Evolutionary conservation across 768 basidiomycete genomes (phyloP).

Genomic region (Lyophyllum semitale): DNA sequence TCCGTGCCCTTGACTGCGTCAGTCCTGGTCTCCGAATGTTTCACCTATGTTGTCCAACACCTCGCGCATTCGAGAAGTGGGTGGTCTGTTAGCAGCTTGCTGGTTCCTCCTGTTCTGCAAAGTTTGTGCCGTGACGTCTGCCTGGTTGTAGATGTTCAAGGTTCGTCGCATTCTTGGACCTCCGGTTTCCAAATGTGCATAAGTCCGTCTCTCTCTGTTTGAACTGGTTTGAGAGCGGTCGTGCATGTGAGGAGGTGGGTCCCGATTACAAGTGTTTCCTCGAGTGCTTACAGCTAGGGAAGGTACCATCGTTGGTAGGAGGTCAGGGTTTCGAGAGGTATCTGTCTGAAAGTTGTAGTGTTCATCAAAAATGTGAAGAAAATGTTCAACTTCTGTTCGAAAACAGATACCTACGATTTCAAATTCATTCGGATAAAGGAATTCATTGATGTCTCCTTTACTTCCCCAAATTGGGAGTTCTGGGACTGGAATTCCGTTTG

Average conservation of each 20-base stretch:
- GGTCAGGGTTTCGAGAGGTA: too few species aligned
- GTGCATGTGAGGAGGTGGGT: too few species aligned
- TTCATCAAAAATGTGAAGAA: not conserved
- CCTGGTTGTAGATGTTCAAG: not conserved
- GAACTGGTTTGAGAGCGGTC: too few species aligned
- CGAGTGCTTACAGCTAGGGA: too few species aligned
- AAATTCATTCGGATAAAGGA: not conserved
- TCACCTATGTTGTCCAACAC: not conserved
- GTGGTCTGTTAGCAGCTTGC: not conserved
- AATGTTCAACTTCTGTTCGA: not conserved
- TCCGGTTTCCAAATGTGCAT: not conserved
- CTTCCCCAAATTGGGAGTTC: not conserved
- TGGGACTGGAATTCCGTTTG: not conserved
- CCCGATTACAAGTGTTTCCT: too few species aligned
- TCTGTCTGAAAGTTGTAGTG: too few species aligned
- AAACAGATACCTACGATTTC: too few species aligned
- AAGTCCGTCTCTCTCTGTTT: not conserved
- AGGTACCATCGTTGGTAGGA: too few species aligned
- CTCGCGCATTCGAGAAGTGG: not conserved
- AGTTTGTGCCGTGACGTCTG: not conserved
- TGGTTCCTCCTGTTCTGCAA: not conserved
- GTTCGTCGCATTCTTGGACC: not conserved
- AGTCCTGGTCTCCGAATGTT: too few species aligned
- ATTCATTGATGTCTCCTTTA: not conserved
- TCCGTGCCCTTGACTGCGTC: too few species aligned